Evolutionary conservation across 768 basidiomycete genomes (phyloP).

Genomic region (Leccinum sublutescens): DNA sequence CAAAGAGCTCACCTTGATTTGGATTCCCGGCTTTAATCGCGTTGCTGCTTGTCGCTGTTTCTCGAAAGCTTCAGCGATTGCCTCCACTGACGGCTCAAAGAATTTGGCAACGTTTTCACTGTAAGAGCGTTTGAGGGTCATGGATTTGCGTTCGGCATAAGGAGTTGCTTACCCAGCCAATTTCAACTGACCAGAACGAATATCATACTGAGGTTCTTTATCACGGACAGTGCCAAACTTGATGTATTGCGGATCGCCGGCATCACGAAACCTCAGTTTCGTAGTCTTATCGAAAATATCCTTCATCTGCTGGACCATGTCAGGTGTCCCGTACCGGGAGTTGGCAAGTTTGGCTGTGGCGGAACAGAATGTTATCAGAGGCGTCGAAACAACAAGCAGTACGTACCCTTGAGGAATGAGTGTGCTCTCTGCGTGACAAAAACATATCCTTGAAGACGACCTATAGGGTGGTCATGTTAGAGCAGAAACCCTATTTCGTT

Average conservation of each 20-base stretch:
- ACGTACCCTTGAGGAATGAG: conserved; percentile 28
- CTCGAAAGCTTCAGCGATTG: conserved; percentile 34
- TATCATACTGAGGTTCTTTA: no score
- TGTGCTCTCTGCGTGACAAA: conserved; percentile 34
- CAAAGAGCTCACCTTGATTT: conserved; percentile 21
- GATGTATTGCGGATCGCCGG: conserved; percentile 34
- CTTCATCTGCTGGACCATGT: conserved; percentile 33
- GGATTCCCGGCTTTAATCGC: conserved; percentile 15
- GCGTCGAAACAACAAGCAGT: not conserved
- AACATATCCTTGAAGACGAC: conserved; percentile 38
- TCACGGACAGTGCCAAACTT: conserved; percentile 4
- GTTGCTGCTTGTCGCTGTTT: conserved; percentile 25
- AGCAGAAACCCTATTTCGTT: not conserved
- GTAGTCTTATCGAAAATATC: conserved; percentile 35
- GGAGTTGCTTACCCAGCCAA: conserved; percentile 27
- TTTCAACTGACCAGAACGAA: no score
- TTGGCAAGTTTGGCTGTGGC: conserved; percentile 27
- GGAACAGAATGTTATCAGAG: not conserved
- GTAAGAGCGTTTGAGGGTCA: not conserved
- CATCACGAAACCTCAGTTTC: conserved; percentile 40
- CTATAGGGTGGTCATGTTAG: conserved; percentile 26
- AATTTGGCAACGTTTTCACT: conserved; percentile 38
- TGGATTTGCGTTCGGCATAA: not conserved
- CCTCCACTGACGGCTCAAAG: conserved; percentile 43
- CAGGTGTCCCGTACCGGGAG: conserved; percentile 29